A percentile compares a stretch with the other conserved stretches of the same genome.
These are phyloP conservation scores for Fraxinus floribunda DNA, from an alignment of 305 asterid species.

Conservation along the genomic window DNA sequence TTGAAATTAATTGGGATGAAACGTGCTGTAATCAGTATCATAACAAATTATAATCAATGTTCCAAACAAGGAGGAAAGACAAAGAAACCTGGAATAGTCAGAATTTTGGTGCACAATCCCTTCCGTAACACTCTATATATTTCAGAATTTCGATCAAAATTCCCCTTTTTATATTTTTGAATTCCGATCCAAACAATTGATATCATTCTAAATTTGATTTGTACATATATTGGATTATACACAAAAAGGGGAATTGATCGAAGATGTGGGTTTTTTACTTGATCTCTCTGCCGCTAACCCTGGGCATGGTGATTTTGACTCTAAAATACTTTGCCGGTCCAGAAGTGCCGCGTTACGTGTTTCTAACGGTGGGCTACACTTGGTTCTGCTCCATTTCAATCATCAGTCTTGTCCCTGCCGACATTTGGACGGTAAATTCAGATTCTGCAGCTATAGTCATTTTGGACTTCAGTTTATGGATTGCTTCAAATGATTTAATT, in stretches of 20 bases:
- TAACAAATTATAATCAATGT: too few species aligned
- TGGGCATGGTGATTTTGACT: slow-evolving; percentile 83
- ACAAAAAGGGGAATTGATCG: background rate
- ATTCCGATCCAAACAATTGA: background rate
- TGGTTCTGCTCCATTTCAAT: slow-evolving; percentile 96
- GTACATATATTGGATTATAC: background rate
- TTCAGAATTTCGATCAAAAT: slow-evolving; percentile 1
- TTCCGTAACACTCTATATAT: background rate
- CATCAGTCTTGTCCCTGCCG: slow-evolving; percentile 97
- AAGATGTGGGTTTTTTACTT: slow-evolving; percentile 96
- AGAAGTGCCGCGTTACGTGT: slow-evolving; percentile 86
- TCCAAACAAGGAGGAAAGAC: background rate
- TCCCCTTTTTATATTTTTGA: background rate
- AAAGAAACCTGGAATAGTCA: background rate
- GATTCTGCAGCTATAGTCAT: slow-evolving; percentile 10
- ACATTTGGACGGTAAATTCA: slow-evolving; percentile 84
- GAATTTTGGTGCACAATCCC: background rate
- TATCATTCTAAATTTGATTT: background rate
- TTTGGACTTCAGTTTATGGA: background rate
- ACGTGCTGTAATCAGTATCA: too few species aligned
- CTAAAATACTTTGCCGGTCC: slow-evolving; percentile 92
- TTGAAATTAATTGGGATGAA: too few species aligned
- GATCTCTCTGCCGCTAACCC: slow-evolving; percentile 96
- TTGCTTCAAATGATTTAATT: slow-evolving; percentile 16
- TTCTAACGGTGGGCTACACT: slow-evolving; percentile 88